Conservation (phyloP, 495 filamentous ascomycete species). For the Lasiosphaeria hispida region DNA sequence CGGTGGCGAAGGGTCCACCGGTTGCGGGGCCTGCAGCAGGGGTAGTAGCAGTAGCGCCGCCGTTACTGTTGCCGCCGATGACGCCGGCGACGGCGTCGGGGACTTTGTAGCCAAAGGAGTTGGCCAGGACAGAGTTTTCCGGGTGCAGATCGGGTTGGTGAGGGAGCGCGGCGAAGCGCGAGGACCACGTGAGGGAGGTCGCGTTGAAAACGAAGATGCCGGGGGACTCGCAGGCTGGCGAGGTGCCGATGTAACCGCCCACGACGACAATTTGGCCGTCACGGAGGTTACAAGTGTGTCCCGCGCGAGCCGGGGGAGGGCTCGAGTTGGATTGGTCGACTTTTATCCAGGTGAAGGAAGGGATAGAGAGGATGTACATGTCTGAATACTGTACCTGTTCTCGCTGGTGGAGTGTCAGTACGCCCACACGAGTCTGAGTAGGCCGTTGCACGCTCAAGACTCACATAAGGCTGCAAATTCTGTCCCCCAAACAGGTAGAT, state of each 20-base stretch:
- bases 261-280: constrained; percentile 71
- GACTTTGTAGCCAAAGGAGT: constrained; percentile 62
- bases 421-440: neutral
- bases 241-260: constrained; percentile 65
- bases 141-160: constrained; percentile 32
- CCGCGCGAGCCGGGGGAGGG: constrained; percentile 61
- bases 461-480: constrained; percentile 58
- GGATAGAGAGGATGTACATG: constrained; percentile 76
- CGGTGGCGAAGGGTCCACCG: constrained; percentile 66
- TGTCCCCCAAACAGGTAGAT: constrained; percentile 77
- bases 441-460: neutral
- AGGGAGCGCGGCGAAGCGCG: constrained; percentile 51
- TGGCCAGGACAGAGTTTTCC: constrained; percentile 51
- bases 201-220: constrained; percentile 71
- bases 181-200: constrained; percentile 58
- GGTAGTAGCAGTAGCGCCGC: constrained; percentile 65
- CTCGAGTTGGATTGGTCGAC: constrained; percentile 52
- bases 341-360: constrained; percentile 69
- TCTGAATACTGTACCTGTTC: constrained; percentile 64
- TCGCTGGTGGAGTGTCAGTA: constrained; percentile 16
- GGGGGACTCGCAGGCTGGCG: constrained; percentile 63
- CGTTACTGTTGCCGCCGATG: constrained; percentile 59
- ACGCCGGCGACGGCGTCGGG: constrained; percentile 58
- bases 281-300: constrained; percentile 66
- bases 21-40: constrained; percentile 61